Base-by-base conservation (phyloP, 192 early-diverging fungal genomes). In the Coemansia erecta region DNA sequence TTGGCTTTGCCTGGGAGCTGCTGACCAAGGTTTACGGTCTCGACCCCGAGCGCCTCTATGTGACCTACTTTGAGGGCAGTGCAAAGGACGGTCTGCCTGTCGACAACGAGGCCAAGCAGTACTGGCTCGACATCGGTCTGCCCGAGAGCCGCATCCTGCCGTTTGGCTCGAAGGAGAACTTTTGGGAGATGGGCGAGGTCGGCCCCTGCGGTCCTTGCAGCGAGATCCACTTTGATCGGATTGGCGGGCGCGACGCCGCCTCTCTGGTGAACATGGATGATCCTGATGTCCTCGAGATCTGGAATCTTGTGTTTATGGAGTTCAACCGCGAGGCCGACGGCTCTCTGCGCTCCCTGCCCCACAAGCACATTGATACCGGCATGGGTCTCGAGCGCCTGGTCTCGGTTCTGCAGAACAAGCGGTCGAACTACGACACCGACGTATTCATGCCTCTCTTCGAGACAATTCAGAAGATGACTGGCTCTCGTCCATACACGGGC, bases 301-400 rank as follows among this genome's bases (percentile, higher is more conserved):
- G 96, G 96, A 98, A 98, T 78, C 73, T 99, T 15, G 97, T 99
- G 63, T 99, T 99, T 57, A 99, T 99, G 85, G 89, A 97, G 74
- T 99, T 92, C 85, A 97, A 99, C 85, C 93, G 97, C 63, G 95
- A 97, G 69, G 69, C 86, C 11, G 93, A 94, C 73, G 86, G 93
- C 31, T 84, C 78, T 12, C 84, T 99, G 31, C 89, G 90, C 56
- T 81, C 87, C 23, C 84, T 99, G 39, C 97, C 97, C 33, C 94
- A 87, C 80, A 92, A 95, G 81, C 93, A 97, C 79, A 93, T 99
- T 64, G 97, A 99, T 81, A 99, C 97, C 19, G 97, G 97, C 10
- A 86, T 97, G 88, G 97, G 97, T 28, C 84, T 93, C 7, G 97
- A 99, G 81, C 92, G 97, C 67, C 74, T 99, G 23, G 92, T 94